Evolutionary conservation across 305 asterid species (phyloP), one percentile per base, ranked within the genome.

Genomic region (Euphrasia arctica): DNA sequence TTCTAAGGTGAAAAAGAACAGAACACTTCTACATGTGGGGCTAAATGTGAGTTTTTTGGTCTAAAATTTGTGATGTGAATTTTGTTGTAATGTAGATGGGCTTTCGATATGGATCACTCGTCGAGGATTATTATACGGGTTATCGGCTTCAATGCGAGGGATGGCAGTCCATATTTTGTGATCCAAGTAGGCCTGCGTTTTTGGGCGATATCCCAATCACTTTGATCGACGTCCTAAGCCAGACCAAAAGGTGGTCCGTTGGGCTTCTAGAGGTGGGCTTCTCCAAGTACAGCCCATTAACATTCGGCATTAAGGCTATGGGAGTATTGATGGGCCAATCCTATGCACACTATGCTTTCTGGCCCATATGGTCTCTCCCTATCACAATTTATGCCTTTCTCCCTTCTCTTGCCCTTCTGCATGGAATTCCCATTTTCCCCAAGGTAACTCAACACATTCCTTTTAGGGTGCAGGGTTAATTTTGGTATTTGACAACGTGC

Each of bases 131-230:
- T 59, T 84, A 82, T 70, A 85, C 93, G 0, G 95, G 98, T 3
- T 91, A 82, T 70, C 71, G 88, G 11, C 87, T 91, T 55, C 78
- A 79, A 42, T 86, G 96, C 58, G 96, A 91, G 67, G 97, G 97
- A 14, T 91, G 98, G 97, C 76, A 74, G 34, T 74, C 96, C 15
- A 64, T 80, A 62, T 80, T 83, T 52, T 91, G 95, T 60, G 28
- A 87, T 68, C 96, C 97, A 0, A 48, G 10, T 2, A 81, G 88
- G 77, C 74, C 95, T 32, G 93, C 97, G 54, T 89, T 87, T 76
- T 72, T 91, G 32, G 98, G 98, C n/a, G 92, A 82, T 41, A 49
- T 76, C 3, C 98, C 98, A 0, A 81, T 82, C 39, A 54, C 92
- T 66, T 78, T 91, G 0, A 50, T 18, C 28, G 98, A 87, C 70